Conservation (phyloP, 305 asterid species). For the Fraxinus ornus region DNA sequence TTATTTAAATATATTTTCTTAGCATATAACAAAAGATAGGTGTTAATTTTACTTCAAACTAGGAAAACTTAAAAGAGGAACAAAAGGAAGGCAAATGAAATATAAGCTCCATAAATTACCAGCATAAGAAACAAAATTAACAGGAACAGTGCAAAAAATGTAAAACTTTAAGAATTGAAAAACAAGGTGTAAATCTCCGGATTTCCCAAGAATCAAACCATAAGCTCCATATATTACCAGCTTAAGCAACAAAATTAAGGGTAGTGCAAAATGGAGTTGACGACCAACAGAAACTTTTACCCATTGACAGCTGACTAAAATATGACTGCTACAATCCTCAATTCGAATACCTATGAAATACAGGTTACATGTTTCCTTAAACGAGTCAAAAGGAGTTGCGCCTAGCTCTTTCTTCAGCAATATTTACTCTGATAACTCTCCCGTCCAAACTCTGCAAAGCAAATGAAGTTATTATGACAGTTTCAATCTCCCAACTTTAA, state of each 20-base stretch:
- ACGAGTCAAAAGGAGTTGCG: conserved; percentile 40
- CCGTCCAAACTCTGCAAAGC: conserved; percentile 75
- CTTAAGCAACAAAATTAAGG: conserved; percentile 20
- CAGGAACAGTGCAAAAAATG: not conserved
- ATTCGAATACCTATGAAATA: conserved; percentile 14
- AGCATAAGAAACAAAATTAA: not conserved
- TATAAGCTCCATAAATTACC: not conserved
- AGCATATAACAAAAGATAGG: not conserved
- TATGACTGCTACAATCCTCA: conserved; percentile 19
- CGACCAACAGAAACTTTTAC: conserved; percentile 21
- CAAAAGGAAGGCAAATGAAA: not conserved
- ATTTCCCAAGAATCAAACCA: not conserved
- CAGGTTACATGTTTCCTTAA: not conserved
- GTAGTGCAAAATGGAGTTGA: conserved; percentile 7
- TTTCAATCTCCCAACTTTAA: not conserved
- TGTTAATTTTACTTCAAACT: not conserved
- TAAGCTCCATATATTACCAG: conserved; percentile 2
- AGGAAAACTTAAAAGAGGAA: not conserved
- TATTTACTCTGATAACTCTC: conserved; percentile 68
- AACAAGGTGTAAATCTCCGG: not conserved
- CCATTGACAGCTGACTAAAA: conserved; percentile 5
- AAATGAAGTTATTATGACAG: not conserved
- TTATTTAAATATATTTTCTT: not conserved
- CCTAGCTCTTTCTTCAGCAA: conserved; percentile 70
- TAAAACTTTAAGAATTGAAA: not conserved